Evolutionary conservation across 2,329 filamentous ascomycete species (phyloP).

Genomic region (Aspergillus awamori): DNA sequence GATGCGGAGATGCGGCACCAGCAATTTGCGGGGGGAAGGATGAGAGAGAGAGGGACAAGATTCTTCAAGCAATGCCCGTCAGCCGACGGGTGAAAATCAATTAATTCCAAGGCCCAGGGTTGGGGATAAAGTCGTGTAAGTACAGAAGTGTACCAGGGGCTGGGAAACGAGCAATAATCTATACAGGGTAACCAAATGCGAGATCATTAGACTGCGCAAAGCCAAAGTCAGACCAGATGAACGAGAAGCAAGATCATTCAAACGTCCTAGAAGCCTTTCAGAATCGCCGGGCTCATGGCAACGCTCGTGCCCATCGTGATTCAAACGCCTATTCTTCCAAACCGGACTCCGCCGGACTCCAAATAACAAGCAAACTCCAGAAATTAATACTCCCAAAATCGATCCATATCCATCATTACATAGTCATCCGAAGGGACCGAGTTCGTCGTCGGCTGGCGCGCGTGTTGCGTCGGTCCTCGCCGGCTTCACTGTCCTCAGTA

Average conservation of each 20-base stretch:
- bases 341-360: constrained; percentile 9
- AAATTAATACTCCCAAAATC: constrained; percentile 1
- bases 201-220: not conserved
- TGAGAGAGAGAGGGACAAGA: not conserved
- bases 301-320: not conserved
- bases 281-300: not conserved
- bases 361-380: constrained; percentile 16
- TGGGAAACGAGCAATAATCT: not conserved
- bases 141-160: constrained; percentile 4
- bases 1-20: constrained; percentile 10
- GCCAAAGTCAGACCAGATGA: not conserved
- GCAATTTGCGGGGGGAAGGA: constrained; percentile 10
- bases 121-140: not conserved
- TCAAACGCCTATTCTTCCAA: constrained; percentile 1
- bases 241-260: not conserved
- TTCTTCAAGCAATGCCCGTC: not conserved
- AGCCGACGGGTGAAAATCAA: not conserved
- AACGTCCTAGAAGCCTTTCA: not conserved
- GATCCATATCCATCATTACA: constrained; percentile 29
- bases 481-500: constrained; percentile 40
- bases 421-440: constrained; percentile 39
- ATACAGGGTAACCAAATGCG: not conserved
- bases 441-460: constrained; percentile 38
- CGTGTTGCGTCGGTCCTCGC: constrained; percentile 39
- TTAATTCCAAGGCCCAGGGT: constrained; percentile 3